Evolutionary conservation across 1,139 yeast genomes (phyloP).

Genomic region (Petasospora fabianii): DNA sequence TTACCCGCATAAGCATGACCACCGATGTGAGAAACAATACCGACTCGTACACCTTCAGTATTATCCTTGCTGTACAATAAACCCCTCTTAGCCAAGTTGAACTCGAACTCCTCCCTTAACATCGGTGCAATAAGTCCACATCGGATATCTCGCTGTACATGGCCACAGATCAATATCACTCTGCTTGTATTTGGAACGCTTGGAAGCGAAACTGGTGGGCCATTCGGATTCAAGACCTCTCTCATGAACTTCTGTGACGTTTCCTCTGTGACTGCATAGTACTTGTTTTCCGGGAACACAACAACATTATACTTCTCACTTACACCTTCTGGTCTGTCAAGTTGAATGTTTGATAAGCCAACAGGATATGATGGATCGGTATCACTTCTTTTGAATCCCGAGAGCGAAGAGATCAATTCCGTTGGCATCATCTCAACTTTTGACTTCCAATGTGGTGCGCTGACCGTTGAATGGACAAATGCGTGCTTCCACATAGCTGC

Average conservation of each 20-base stretch:
- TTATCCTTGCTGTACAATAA: conserved; percentile 28
- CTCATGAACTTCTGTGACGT: conserved; percentile 40
- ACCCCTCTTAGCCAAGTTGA: conserved; percentile 36
- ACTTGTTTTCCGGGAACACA: conserved; percentile 53
- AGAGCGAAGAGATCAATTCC: conserved; percentile 38
- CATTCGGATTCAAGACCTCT: conserved; percentile 38
- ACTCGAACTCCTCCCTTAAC: conserved; percentile 46
- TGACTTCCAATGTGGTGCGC: conserved; percentile 48
- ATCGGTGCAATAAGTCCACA: conserved; percentile 67
- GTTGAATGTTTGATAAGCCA: conserved; percentile 42
- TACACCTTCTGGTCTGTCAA: conserved; percentile 14
- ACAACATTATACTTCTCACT: conserved; percentile 24
- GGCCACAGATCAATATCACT: conserved; percentile 61
- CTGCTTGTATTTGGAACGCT: conserved; percentile 17
- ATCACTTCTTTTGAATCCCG: conserved; percentile 30
- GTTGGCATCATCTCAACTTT: conserved; percentile 48
- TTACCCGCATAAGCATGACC: conserved; percentile 83
- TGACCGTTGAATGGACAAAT: conserved; percentile 42
- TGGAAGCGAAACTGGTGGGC: conserved; percentile 8
- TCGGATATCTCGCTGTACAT: conserved; percentile 54
- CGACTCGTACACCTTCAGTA: conserved; percentile 41
- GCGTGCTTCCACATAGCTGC: conserved; percentile 55
- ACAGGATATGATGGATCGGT: conserved; percentile 48
- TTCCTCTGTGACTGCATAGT: conserved; percentile 34
- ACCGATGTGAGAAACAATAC: conserved; percentile 64